phyloP scores from a whole-genome alignment of 2,329 filamentous ascomycete species.

The Tolypocladium album region DNA sequence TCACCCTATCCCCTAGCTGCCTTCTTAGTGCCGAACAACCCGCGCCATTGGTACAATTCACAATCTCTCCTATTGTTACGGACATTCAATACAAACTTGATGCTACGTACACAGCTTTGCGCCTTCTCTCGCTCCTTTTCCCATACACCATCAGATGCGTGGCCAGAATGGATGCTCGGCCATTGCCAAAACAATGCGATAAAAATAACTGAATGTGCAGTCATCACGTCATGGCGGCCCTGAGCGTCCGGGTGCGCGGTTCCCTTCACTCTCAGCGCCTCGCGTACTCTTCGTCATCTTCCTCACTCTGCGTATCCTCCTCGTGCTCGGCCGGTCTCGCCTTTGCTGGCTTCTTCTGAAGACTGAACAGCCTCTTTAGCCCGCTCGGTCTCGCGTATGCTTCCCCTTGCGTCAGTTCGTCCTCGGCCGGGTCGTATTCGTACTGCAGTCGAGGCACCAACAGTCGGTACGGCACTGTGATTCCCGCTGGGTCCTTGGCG shows the following conservation, averaged over 20 bases:
- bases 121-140: background rate
- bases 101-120: background rate
- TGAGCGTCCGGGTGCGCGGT: too few relatives aligned
- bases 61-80: too few relatives aligned
- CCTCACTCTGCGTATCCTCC: slow-evolving; percentile 13
- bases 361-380: slow-evolving; percentile 34
- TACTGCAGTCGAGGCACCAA: slow-evolving; percentile 71
- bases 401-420: slow-evolving; percentile 13
- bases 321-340: slow-evolving; percentile 6
- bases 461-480: slow-evolving; percentile 77
- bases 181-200: background rate
- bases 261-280: background rate
- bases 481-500: slow-evolving; percentile 73
- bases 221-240: background rate
- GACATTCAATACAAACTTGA: background rate
- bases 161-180: background rate
- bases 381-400: slow-evolving; percentile 21
- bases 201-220: background rate
- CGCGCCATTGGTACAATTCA: too few relatives aligned
- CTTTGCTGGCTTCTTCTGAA: slow-evolving; percentile 25
- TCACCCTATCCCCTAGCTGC: background rate
- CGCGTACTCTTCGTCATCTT: slow-evolving; percentile 13
- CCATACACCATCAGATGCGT: background rate
- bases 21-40: background rate
- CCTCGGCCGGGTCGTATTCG: slow-evolving; percentile 34